Evolutionary conservation across 805 yeast species (phyloP).

Genomic region (Teunomyces aglyptinius): DNA sequence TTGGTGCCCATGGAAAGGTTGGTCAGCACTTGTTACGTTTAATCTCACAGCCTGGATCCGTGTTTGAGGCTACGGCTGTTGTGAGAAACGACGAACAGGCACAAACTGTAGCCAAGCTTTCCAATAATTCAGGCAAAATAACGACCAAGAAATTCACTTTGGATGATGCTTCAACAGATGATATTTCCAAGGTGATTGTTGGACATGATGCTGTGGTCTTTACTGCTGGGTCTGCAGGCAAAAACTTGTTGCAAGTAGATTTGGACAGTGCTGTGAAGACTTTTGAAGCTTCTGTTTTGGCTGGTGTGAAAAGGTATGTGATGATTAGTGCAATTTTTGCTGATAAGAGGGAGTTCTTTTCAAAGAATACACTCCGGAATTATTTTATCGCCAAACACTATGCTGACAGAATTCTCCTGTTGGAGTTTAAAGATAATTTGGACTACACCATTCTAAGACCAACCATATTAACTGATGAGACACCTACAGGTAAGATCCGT

Average conservation of each 20-base stretch:
- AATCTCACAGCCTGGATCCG: constrained; percentile 20
- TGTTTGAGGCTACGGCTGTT: constrained; percentile 34
- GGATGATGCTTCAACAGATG: constrained; percentile 30
- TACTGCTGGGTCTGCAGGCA: constrained; percentile 64
- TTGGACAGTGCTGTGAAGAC: constrained; percentile 60
- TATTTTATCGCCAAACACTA: constrained; percentile 63
- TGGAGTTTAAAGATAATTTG: constrained; percentile 36
- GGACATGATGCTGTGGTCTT: constrained; percentile 59
- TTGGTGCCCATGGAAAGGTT: constrained; percentile 66
- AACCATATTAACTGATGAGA: constrained; percentile 40
- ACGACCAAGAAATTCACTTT: constrained; percentile 39
- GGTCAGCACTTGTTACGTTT: constrained; percentile 47
- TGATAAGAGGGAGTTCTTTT: constrained; percentile 47
- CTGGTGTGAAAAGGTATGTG: constrained; percentile 44
- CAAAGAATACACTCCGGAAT: constrained; percentile 32
- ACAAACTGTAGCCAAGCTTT: constrained; percentile 33
- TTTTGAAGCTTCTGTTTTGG: constrained; percentile 51
- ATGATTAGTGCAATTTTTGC: constrained; percentile 58
- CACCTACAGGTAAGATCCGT: constrained; percentile 43
- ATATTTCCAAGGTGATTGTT: constrained; percentile 35
- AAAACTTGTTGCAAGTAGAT: constrained; percentile 52
- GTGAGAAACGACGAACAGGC: constrained; percentile 49
- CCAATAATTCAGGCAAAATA: constrained; percentile 25
- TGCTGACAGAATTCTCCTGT: constrained; percentile 48
- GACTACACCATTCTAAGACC: constrained; percentile 62